phyloP scores from a whole-genome alignment of 345 rosid species.

The Cardamine resedifolia region DNA sequence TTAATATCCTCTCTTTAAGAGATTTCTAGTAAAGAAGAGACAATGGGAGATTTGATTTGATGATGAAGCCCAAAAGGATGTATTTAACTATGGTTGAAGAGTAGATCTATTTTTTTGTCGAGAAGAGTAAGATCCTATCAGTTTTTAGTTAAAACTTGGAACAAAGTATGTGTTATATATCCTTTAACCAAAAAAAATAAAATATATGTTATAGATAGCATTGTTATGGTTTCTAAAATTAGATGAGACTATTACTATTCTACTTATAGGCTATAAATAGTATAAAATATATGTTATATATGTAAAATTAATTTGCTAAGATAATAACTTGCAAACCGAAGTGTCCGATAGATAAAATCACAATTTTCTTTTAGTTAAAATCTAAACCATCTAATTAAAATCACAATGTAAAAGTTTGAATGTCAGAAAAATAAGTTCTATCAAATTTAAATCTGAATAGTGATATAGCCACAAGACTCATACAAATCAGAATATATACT shows the following conservation, averaged over 20 bases:
- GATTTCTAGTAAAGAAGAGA: conserved; percentile 30
- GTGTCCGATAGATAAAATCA: neutral
- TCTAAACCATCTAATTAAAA: no score
- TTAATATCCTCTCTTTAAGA: neutral
- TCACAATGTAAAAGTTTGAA: no score
- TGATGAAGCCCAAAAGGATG: conserved; percentile 28
- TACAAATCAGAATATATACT: neutral
- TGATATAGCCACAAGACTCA: neutral
- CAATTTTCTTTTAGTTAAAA: no score
- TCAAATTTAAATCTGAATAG: neutral
- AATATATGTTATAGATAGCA: no score
- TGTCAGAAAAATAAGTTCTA: no score
- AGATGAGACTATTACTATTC: conserved; percentile 8
- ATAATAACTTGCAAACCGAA: neutral
- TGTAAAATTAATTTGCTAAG: neutral
- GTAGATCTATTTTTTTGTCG: conserved; percentile 16
- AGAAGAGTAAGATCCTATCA: conserved; percentile 17
- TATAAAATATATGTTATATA: neutral
- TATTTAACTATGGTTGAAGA: conserved; percentile 31
- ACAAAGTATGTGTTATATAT: conserved; percentile 12
- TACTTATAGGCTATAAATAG: conserved; percentile 5
- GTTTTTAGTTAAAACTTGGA: conserved; percentile 19
- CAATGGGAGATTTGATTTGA: conserved; percentile 24
- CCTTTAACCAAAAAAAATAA: no score
- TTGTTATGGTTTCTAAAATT: conserved; percentile 14